These are phyloP conservation scores for Ophiostoma himal-ulmi DNA, from an alignment of 2,329 filamentous ascomycete genomes.

Conservation along the genomic window DNA sequence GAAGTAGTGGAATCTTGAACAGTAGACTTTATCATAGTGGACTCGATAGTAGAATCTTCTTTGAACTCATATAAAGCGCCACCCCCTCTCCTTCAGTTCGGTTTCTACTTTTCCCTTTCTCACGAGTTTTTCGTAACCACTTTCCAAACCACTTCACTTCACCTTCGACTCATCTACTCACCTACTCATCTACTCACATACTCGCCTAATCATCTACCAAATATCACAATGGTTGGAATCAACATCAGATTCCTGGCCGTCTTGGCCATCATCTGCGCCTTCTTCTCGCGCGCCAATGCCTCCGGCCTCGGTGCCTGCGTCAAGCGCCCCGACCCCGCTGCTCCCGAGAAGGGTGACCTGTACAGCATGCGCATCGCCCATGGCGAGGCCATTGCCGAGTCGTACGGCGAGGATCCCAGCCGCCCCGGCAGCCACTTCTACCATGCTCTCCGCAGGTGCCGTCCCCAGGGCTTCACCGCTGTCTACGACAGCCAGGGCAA, in stretches of 20 bases:
- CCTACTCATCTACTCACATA: too few species aligned
- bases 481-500: constrained; percentile 9
- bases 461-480: neutral
- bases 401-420: neutral
- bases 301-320: constrained; percentile 4
- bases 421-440: neutral
- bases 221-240: too few species aligned
- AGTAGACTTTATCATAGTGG: neutral
- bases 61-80: neutral
- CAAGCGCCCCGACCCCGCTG: constrained; percentile 3
- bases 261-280: neutral
- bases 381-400: neutral
- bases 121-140: neutral
- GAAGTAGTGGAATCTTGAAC: neutral
- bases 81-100: neutral
- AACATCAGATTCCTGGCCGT: neutral
- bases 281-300: neutral
- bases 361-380: neutral
- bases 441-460: neutral
- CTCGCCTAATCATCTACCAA: too few species aligned
- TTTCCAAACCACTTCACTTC: neutral
- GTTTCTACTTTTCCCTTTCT: neutral
- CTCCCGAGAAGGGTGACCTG: neutral
- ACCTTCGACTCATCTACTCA: too few species aligned
- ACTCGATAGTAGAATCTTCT: neutral